These are phyloP conservation scores for Tuber calosporum DNA, from an alignment of 495 filamentous ascomycete species.

Conservation along the genomic window DNA sequence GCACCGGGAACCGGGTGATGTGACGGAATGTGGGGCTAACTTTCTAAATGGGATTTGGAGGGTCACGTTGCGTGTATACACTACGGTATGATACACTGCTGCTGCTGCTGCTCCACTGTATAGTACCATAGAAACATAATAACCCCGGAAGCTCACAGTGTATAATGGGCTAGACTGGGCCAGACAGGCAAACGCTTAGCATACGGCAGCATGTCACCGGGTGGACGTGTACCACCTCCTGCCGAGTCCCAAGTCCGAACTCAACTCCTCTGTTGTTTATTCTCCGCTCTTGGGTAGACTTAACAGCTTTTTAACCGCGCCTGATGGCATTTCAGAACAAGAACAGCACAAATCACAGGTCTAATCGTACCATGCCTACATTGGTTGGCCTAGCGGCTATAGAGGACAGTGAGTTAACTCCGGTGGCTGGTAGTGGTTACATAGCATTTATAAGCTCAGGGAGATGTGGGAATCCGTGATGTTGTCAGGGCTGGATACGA, in stretches of 20 bases:
- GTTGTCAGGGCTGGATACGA: not conserved
- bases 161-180: not conserved
- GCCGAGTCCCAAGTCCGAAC: too few relatives aligned
- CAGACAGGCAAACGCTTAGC: not conserved
- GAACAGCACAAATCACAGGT: too few relatives aligned
- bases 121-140: not conserved
- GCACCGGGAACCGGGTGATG: not conserved
- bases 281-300: too few relatives aligned
- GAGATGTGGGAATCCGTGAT: not conserved
- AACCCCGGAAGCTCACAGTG: not conserved
- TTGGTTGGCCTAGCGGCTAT: not conserved
- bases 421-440: not conserved
- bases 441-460: not conserved
- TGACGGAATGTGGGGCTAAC: not conserved
- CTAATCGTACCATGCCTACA: not conserved
- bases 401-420: not conserved
- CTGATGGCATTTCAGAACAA: too few relatives aligned
- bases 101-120: not conserved
- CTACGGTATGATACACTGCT: too few relatives aligned
- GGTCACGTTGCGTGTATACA: not conserved
- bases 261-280: too few relatives aligned
- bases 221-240: not conserved
- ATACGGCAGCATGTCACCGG: not conserved
- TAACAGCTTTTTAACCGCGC: too few relatives aligned
- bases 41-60: not conserved